Base-by-base conservation (phyloP, 805 yeast genomes). In the Saturnispora dispora region DNA sequence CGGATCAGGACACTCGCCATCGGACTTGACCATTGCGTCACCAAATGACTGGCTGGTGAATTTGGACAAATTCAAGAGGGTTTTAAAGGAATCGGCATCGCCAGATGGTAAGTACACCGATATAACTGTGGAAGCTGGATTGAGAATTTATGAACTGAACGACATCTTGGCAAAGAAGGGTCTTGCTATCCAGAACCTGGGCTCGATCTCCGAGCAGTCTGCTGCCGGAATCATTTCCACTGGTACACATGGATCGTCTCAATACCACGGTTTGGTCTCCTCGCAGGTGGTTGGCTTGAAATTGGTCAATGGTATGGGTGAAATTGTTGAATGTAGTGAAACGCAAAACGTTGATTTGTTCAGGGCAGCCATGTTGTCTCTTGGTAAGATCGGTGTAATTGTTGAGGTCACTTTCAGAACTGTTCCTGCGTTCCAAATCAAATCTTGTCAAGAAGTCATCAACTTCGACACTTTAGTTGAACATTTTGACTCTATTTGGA, bases 1-100 rank as follows among this genome's bases (percentile, higher is more conserved):
- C 8, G 99, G 99, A 0, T 81, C 96, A 0, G 96, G 96, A 32
- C 98, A 93, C 64, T 89, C 97, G 7, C 99, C 99, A 0, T 85
- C 95, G 42, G 90, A 82, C 62, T 69, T 93, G 69, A 88, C 96
- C 49, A 83, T 89, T 84, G 85, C 96, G 4, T 42, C 58, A 1
- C 52, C 53, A n/a, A 69, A 73, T 32, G 93, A 86, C 52, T 90
- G 96, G 96, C 69, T 93, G 18, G 78, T 95, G 55, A 90, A 87
- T 63, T 73, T 91, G 60, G 98, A 91, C 67, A 79, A 79, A 52
- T 76, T 85, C 64, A 78, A 80, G 63, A 60, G 65, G n/a, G 79
- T 88, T 18, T 51, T 63, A 13, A 58, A 62, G 22, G 65, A 77
- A 46, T 65, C 72, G 37, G 76, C 74, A 37, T 73, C 78, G 51